Percentiles rank a stretch among this genome's conserved stretches.
These are phyloP conservation scores for Yamagishiella unicocca DNA, from an alignment of 139 green algal species.

Conservation along the genomic window DNA sequence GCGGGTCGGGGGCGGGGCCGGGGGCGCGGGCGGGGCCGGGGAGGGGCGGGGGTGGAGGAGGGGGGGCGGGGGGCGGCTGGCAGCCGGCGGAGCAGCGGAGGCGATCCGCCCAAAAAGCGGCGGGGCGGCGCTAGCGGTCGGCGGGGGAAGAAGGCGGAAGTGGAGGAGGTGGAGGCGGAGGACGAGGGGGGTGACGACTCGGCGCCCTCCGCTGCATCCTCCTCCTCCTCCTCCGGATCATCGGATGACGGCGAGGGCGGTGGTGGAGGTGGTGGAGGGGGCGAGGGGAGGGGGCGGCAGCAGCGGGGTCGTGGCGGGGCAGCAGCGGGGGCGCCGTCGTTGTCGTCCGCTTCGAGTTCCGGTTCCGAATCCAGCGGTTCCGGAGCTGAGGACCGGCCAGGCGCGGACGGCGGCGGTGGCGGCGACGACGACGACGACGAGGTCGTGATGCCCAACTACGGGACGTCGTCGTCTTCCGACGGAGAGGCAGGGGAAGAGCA, in stretches of 20 bases:
- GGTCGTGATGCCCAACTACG: conserved; percentile 25
- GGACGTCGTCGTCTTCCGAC: neutral
- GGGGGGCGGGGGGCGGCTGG: neutral
- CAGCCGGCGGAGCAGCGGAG: no score
- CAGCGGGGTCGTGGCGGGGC: neutral
- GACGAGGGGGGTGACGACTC: neutral
- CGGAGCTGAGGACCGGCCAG: neutral
- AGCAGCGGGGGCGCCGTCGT: neutral
- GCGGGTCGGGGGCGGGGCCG: neutral
- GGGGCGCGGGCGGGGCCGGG: neutral
- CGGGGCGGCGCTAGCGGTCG: neutral
- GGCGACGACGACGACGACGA: neutral
- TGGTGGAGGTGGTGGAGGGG: neutral
- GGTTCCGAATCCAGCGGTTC: neutral
- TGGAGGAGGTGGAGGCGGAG: conserved; percentile 1
- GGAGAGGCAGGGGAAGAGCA: neutral
- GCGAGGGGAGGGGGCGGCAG: neutral
- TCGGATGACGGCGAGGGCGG: neutral
- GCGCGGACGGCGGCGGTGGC: neutral
- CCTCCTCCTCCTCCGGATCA: no score
- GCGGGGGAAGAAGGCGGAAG: neutral
- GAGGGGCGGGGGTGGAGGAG: neutral
- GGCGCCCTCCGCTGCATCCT: no score
- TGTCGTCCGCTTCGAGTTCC: neutral
- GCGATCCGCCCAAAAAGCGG: no score